These are phyloP conservation scores for Trichoderma oligosporum DNA, from an alignment of 2,329 filamentous ascomycete species.

Conservation along the genomic window DNA sequence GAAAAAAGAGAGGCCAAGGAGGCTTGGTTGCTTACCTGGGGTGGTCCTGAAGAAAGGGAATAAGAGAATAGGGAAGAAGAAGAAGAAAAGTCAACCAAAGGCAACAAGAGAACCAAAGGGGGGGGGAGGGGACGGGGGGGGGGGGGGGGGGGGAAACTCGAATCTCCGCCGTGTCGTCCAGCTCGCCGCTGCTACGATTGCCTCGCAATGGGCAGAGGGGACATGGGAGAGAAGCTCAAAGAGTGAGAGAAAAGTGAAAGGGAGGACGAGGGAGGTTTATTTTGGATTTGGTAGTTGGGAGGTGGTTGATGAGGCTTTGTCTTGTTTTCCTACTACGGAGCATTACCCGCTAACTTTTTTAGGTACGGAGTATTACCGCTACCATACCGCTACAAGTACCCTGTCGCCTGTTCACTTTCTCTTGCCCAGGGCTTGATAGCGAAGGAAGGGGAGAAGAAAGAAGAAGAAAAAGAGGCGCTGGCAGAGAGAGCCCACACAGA, in stretches of 20 bases:
- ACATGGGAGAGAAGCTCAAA: constrained; percentile 28
- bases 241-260: constrained; percentile 21
- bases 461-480: too few relatives aligned
- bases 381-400: not conserved
- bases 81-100: constrained; percentile 13
- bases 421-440: too few relatives aligned
- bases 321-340: constrained; percentile 33
- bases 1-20: constrained; percentile 19
- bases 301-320: constrained; percentile 41
- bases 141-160: constrained; percentile 22
- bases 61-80: constrained; percentile 25
- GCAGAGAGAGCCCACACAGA: too few relatives aligned
- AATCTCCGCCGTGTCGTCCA: constrained; percentile 34
- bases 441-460: too few relatives aligned
- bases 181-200: constrained; percentile 38
- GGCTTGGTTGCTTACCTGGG: constrained; percentile 33
- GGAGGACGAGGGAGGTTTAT: constrained; percentile 27
- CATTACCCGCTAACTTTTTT: too few relatives aligned
- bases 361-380: not conserved
- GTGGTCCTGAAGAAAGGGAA: constrained; percentile 14
- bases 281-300: constrained; percentile 23
- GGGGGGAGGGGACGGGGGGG: constrained; percentile 21
- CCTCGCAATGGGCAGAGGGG: constrained; percentile 39
- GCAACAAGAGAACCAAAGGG: constrained; percentile 23
- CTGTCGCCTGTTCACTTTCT: too few relatives aligned